These are phyloP conservation scores for Fusarium continuum DNA, from an alignment of 2,329 filamentous ascomycete genomes.

Conservation along the genomic window DNA sequence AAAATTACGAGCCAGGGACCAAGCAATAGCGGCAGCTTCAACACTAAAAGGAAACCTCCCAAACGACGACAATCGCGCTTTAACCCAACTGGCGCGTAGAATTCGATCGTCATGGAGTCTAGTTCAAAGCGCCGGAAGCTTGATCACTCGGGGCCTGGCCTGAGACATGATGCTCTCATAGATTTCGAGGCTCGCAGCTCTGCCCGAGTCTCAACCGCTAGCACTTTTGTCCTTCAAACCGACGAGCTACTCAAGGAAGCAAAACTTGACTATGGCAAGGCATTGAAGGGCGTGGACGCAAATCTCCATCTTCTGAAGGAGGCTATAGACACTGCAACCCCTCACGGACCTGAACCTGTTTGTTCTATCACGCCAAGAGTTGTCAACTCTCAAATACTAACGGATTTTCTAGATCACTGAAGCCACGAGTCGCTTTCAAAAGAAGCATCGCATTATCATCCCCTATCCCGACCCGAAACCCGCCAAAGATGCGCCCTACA, in stretches of 20 bases:
- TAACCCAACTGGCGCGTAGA: slow-evolving; percentile 9
- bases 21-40: slow-evolving; percentile 29
- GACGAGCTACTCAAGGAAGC: slow-evolving; percentile 67
- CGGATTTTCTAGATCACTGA: slow-evolving; percentile 67
- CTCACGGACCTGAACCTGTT: slow-evolving; percentile 62
- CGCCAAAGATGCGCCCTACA: slow-evolving; percentile 79
- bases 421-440: slow-evolving; percentile 73
- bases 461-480: slow-evolving; percentile 88
- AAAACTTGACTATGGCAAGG: slow-evolving; percentile 60
- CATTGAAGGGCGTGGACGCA: slow-evolving; percentile 59
- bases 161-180: slow-evolving; percentile 50
- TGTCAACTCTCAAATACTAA: slow-evolving; percentile 18
- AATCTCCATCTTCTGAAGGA: slow-evolving; percentile 63
- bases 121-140: slow-evolving; percentile 61
- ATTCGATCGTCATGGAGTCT: slow-evolving; percentile 53
- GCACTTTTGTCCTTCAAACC: slow-evolving; percentile 67
- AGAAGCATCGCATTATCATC: slow-evolving; percentile 72
- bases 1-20: slow-evolving; percentile 32
- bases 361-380: slow-evolving; percentile 38
- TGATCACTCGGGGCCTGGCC: slow-evolving; percentile 49
- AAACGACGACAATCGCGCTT: slow-evolving; percentile 18
- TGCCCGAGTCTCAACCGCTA: slow-evolving; percentile 56
- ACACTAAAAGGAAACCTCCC: slow-evolving; percentile 25
- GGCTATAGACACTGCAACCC: slow-evolving; percentile 59
- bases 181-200: slow-evolving; percentile 54